These are phyloP conservation scores for Dryadomyces quercivorus DNA, from an alignment of 2,329 filamentous ascomycete species.

Conservation along the genomic window DNA sequence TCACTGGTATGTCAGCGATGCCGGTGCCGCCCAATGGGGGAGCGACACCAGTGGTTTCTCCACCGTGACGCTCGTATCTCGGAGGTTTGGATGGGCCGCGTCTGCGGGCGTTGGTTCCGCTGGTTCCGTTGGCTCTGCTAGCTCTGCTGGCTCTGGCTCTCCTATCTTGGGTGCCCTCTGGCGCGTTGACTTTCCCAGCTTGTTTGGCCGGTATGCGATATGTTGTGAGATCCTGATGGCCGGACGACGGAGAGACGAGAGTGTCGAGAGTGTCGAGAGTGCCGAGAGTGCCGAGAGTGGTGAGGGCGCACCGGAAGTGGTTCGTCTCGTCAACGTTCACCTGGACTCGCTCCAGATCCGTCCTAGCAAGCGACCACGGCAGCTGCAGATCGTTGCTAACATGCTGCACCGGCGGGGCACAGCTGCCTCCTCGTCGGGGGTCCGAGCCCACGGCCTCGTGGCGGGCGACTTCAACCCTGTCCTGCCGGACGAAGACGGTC, in stretches of 20 bases:
- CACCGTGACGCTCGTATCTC: conserved; percentile 18
- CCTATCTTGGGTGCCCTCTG: conserved; percentile 18
- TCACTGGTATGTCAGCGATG: conserved; percentile 20
- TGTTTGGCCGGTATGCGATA: conserved; percentile 21
- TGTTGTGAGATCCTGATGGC: conserved; percentile 20
- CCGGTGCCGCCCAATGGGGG: conserved; percentile 13
- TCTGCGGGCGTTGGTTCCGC: too few relatives aligned
- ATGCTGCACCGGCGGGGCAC: conserved; percentile 15
- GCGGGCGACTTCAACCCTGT: conserved; percentile 29
- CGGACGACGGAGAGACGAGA: not conserved
- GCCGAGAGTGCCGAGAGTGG: not conserved
- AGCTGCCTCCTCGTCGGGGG: not conserved
- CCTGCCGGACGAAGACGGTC: conserved; percentile 19
- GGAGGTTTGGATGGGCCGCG: conserved; percentile 12
- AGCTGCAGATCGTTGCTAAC: conserved; percentile 17
- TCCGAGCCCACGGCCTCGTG: conserved; percentile 18
- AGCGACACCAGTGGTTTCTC: conserved; percentile 11
- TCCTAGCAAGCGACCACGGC: conserved; percentile 18
- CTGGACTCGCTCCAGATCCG: conserved; percentile 21
- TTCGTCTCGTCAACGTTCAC: conserved; percentile 26
- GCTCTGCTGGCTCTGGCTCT: not conserved
- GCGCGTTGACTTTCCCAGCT: conserved; percentile 19
- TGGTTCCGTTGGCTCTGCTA: too few relatives aligned
- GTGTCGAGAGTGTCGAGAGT: conserved; percentile 4
- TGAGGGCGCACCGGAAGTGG: not conserved